Conservation (phyloP, 257 asterid species). For the Anisodus tanguticus region DNA sequence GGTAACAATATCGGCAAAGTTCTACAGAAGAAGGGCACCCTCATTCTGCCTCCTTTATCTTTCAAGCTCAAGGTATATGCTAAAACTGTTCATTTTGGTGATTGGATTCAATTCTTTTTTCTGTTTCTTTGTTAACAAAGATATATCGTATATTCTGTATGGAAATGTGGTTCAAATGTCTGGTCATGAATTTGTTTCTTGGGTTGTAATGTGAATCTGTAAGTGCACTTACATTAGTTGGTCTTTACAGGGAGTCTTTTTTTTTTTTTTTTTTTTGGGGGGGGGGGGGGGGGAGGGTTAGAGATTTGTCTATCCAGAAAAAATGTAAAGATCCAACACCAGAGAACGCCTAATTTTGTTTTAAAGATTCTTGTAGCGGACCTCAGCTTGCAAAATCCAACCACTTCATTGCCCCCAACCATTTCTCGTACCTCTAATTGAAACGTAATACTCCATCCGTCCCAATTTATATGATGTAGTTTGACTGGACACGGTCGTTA, state of each 20-base stretch:
- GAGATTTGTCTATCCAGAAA: neutral
- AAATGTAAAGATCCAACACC: neutral
- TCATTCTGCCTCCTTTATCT: constrained; percentile 96
- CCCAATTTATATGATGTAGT: no score
- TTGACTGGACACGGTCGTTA: no score
- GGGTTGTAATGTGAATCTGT: neutral
- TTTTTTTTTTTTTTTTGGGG: neutral
- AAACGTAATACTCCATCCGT: no score
- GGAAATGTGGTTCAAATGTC: constrained; percentile 16
- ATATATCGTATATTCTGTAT: neutral
- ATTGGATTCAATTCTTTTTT: neutral
- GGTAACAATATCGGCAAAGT: constrained; percentile 99
- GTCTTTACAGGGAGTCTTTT: neutral
- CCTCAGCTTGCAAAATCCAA: neutral
- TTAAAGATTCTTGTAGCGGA: neutral
- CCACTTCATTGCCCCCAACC: no score
- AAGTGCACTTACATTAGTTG: constrained; percentile 1
- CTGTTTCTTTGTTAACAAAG: neutral
- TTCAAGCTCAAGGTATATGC: constrained; percentile 86
- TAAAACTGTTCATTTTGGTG: neutral
- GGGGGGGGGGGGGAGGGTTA: neutral
- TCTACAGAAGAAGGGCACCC: constrained; percentile 97
- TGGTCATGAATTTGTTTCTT: constrained; percentile 13
- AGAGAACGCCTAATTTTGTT: neutral
- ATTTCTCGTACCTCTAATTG: no score